These are phyloP conservation scores for Plasmodium adleri DNA, from an alignment of 169 alveolate genomes.

Conservation along the genomic window DNA sequence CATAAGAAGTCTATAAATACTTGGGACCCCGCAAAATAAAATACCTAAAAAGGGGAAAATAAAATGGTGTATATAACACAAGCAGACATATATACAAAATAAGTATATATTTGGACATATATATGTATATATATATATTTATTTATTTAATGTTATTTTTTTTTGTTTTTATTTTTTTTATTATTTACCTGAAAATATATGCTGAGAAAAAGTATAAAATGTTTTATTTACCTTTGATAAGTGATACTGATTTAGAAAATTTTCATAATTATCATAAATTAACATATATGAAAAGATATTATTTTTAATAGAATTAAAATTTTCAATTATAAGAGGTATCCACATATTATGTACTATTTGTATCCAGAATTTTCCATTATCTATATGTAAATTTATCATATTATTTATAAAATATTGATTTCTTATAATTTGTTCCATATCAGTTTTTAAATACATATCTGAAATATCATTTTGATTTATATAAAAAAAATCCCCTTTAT, in stretches of 20 bases:
- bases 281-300: slow-evolving; percentile 50
- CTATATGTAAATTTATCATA: slow-evolving; percentile 68
- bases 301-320: slow-evolving; percentile 14
- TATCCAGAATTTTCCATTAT: slow-evolving; percentile 73
- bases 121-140: no score
- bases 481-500: slow-evolving; percentile 30
- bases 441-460: slow-evolving; percentile 58
- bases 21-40: slow-evolving; percentile 70
- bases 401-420: slow-evolving; percentile 69
- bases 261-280: slow-evolving; percentile 27
- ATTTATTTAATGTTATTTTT: no score
- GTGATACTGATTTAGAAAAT: slow-evolving; percentile 38
- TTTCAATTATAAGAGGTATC: slow-evolving; percentile 59
- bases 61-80: background rate
- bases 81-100: no score
- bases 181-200: slow-evolving; percentile 52
- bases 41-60: slow-evolving; percentile 3
- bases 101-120: no score
- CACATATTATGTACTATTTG: slow-evolving; percentile 71
- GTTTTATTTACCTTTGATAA: slow-evolving; percentile 18
- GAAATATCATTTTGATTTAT: slow-evolving; percentile 59
- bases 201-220: slow-evolving; percentile 59
- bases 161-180: background rate
- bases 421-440: slow-evolving; percentile 55
- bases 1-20: slow-evolving; percentile 71